Conservation (phyloP, 495 filamentous ascomycete genomes). For the Penicillium chermesinum region DNA sequence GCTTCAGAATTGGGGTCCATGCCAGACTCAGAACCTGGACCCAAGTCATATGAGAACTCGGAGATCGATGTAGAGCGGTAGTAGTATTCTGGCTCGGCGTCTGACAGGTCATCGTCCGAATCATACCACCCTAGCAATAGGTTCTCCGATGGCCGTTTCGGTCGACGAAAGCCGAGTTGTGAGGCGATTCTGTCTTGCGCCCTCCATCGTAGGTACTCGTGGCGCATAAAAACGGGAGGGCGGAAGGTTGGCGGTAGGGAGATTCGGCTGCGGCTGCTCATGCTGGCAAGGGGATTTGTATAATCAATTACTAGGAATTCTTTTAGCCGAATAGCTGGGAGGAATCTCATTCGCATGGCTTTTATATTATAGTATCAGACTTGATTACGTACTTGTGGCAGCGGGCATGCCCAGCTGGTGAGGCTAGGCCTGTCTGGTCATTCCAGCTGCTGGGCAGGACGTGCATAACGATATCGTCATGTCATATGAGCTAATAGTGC, state of each 20-base stretch:
- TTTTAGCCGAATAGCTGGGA: not conserved
- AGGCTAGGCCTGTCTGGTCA: too few relatives aligned
- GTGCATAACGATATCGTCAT: too few relatives aligned
- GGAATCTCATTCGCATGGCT: not conserved
- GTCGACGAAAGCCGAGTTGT: not conserved
- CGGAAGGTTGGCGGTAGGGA: not conserved
- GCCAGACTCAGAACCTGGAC: not conserved
- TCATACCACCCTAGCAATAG: not conserved
- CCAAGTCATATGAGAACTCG: not conserved
- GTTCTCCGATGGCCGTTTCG: not conserved
- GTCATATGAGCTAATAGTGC: too few relatives aligned
- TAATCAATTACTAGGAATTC: too few relatives aligned
- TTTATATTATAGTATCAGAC: not conserved
- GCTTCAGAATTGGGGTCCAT: not conserved
- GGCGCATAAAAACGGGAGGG: not conserved
- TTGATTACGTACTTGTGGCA: not conserved
- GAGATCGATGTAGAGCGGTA: not conserved
- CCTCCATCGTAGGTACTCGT: not conserved
- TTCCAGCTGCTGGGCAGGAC: too few relatives aligned
- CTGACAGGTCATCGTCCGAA: not conserved
- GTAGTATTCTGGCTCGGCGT: not conserved
- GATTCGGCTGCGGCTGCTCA: not conserved
- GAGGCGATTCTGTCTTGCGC: not conserved
- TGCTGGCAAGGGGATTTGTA: not conserved
- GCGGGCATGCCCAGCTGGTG: not conserved